A percentile compares a stretch with the other conserved stretches of the same genome.
Evolutionary conservation across 1,139 yeast genomes (phyloP).

Genomic region (Sugiyamaella xylanicola): DNA sequence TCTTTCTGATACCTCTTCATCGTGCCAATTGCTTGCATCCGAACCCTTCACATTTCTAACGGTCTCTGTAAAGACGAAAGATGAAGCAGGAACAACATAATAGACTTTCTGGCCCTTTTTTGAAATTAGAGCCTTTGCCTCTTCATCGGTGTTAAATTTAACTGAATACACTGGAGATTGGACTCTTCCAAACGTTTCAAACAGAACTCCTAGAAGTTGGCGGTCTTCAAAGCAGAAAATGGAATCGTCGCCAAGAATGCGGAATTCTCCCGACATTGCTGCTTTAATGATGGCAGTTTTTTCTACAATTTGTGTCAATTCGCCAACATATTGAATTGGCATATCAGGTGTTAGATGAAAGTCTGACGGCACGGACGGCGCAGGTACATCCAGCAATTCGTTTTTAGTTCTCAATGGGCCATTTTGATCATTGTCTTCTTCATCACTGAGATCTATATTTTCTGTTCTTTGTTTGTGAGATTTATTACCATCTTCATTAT

Average conservation of each 20-base stretch:
- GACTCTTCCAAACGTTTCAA: conserved; percentile 88
- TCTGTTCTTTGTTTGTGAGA: conserved; percentile 13
- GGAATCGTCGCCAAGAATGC: conserved; percentile 80
- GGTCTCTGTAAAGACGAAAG: conserved; percentile 74
- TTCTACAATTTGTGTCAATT: conserved; percentile 70
- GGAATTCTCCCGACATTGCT: conserved; percentile 77
- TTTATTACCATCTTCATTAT: conserved; percentile 21
- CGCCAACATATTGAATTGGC: conserved; percentile 74
- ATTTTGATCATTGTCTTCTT: conserved; percentile 42
- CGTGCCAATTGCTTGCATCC: conserved; percentile 93
- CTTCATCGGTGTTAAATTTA: conserved; percentile 60
- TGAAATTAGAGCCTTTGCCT: conserved; percentile 48
- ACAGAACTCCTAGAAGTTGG: conserved; percentile 74
- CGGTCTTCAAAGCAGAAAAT: conserved; percentile 76
- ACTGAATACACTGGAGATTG: conserved; percentile 83
- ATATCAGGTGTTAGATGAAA: conserved; percentile 60
- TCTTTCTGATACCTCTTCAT: conserved; percentile 88
- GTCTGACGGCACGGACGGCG: conserved; percentile 69
- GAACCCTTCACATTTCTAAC: conserved; percentile 76
- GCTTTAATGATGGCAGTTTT: conserved; percentile 73
- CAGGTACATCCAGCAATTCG: conserved; percentile 69
- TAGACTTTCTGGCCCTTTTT: conserved; percentile 61
- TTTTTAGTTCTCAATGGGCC: conserved; percentile 78
- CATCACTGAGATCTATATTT: conserved; percentile 30
- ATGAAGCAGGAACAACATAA: conserved; percentile 80